Base-by-base conservation (phyloP, 2,329 filamentous ascomycete species). In the Drechslerella coelobrocha region DNA sequence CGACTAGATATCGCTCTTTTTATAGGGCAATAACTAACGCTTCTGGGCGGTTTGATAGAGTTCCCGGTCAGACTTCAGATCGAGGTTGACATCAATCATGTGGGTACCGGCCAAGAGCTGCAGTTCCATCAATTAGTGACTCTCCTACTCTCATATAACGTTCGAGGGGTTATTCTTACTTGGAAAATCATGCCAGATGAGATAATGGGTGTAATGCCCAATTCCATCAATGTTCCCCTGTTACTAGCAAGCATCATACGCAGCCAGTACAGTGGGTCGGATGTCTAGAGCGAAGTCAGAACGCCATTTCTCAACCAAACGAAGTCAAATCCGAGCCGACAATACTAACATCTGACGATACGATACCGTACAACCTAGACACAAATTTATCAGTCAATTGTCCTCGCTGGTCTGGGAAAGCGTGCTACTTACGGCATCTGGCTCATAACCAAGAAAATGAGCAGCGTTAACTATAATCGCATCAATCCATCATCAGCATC, bases 221-320 rank as follows among this genome's bases (percentile, higher is more conserved):
- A 79, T 79, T 96, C 92, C 92, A 96, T 96, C 80, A 96, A 81
- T 24, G 92, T 96, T 81, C 92, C 92, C 78, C 92, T 88, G 81
- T 99, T 99, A 89, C 91, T 96, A 79, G 94, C 94, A 86, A 97
- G 88, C 88, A 99, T 97, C 93, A 99, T 97, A 82, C 94, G 90
- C 79, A 99, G 86, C 94, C 94, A 99, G 87, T 99, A 99, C 78
- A 99, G 85, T 76, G 94, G 95, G 83, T 99, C 95, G 73, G 94
- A 97, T 77, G 92, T 97, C 73, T 74, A 66, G n/a, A 53, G 21
- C 45, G 43, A 78, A 83, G 81, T 69, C 68, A 71, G 69, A 66
- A 68, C 66, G 55, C 59, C 41, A 59, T 39, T 57, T 53, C 50
- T 23, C 19, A 17, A 54, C n/a, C 34, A 19, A 29, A 43, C 54